Base-by-base conservation (phyloP, 495 filamentous ascomycete species). In the Annulohypoxylon moriforme region DNA sequence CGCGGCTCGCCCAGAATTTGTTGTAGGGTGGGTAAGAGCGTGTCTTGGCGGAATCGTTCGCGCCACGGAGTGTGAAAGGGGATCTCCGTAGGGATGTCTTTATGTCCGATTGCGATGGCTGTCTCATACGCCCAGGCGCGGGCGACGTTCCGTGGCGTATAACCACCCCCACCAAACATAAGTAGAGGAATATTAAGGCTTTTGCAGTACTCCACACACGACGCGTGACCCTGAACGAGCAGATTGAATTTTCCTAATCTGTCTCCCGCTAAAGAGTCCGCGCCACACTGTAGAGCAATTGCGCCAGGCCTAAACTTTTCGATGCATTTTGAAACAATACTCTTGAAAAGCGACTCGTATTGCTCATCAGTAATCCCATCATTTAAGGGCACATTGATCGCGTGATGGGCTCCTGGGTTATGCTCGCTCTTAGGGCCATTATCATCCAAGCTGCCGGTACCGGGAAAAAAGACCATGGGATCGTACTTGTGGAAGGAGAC, bases 81-180 rank as follows among this genome's bases (percentile, higher is more conserved):
- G 64, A 96, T 89, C 34, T 86, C 88, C 5, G 89, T 86, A 71
- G 94, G 88, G 75, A 98, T 88, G 56, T 88, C 77, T 61, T 92
- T 87, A 40, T 92, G 90, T 42, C 89, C 93, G 75, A 97, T 89
- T 62, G 94, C 93, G 72, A 99, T 90, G 65, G 91, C 90, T 18
- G 96, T 99, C 82, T 99, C 96, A 81, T 96, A 93, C 38, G 94
- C 92, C 96, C 96, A 99, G 50, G 94, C 91, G 55, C 96, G 91
- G 11, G 95, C 96, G 24, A 99, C 96, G 74, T 99, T 99, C 50
- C 95, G 89, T 8, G 96, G 93, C n/a, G 96, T 99, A 81, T 99
- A 99, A 11, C 96, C 96, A 60, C 96, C 96, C 40, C 96, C 96
- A 25, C 96, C 96, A 64, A 98, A 90, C 72, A 99, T 88, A 55